These are phyloP conservation scores for Chlamydomonas eustigma DNA, from an alignment of 139 green algal genomes.

Conservation along the genomic window DNA sequence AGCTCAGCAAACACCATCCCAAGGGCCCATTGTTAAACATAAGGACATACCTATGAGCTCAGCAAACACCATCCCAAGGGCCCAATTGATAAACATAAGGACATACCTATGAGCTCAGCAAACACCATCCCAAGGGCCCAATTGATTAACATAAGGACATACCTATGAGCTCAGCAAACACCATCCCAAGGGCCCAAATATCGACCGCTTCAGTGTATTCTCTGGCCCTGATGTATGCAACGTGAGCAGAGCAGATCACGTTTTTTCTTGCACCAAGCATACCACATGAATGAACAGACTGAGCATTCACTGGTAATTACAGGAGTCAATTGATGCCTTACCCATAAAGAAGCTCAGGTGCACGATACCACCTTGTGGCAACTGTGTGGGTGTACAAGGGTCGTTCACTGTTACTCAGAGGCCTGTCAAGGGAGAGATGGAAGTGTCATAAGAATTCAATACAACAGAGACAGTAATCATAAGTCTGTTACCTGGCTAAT, in stretches of 20 bases:
- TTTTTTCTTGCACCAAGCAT: background rate
- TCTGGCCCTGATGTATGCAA: slow-evolving; percentile 28
- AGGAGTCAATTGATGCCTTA: too few relatives aligned
- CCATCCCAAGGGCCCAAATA: slow-evolving; percentile 30
- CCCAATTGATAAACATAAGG: too few relatives aligned
- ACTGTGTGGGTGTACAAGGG: slow-evolving; percentile 88
- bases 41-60: too few relatives aligned
- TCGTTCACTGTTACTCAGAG: background rate
- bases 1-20: too few relatives aligned
- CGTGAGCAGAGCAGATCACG: background rate
- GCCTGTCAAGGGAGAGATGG: background rate
- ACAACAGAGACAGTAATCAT: background rate
- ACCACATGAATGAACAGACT: too few relatives aligned
- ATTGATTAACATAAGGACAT: background rate
- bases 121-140: background rate
- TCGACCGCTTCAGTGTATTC: slow-evolving; percentile 33
- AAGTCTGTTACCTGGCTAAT: slow-evolving; percentile 53
- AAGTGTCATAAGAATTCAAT: too few relatives aligned
- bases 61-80: too few relatives aligned
- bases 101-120: too few relatives aligned
- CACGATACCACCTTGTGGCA: slow-evolving; percentile 77
- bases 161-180: slow-evolving; percentile 40
- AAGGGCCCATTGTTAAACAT: too few relatives aligned
- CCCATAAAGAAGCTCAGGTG: slow-evolving; percentile 73
- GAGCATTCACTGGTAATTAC: too few relatives aligned